Conservation (phyloP, 1,284 basidiomycete genomes). For the Athelia psychrophila region DNA sequence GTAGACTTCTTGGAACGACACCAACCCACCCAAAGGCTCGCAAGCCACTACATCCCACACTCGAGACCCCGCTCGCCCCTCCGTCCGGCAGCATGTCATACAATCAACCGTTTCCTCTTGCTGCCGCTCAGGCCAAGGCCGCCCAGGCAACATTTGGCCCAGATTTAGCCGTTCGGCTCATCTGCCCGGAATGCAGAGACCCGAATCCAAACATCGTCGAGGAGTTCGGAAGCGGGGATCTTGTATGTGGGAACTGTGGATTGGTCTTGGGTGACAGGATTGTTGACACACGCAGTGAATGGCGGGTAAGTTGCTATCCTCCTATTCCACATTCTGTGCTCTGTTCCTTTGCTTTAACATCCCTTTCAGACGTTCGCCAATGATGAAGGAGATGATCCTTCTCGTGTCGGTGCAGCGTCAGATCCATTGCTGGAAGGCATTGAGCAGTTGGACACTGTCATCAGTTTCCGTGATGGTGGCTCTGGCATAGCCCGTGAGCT, state of each 20-base stretch:
- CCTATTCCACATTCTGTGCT: constrained; percentile 21
- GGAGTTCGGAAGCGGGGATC: constrained; percentile 96
- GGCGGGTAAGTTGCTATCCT: constrained; percentile 66
- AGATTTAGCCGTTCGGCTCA: constrained; percentile 86
- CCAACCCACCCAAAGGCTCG: neutral
- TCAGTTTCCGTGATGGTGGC: constrained; percentile 93
- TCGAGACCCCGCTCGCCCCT: neutral
- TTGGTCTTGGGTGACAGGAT: constrained; percentile 94
- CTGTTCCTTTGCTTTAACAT: constrained; percentile 15
- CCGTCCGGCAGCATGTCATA: neutral
- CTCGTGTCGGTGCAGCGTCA: constrained; percentile 96
- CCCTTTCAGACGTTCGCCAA: constrained; percentile 90
- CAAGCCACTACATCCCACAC: neutral
- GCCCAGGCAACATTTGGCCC: constrained; percentile 63
- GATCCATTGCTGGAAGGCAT: constrained; percentile 94
- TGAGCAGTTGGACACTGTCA: constrained; percentile 92
- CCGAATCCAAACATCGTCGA: constrained; percentile 94
- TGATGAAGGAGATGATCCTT: constrained; percentile 98
- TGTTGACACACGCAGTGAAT: constrained; percentile 98
- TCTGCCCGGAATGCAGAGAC: constrained; percentile 93
- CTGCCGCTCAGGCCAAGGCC: constrained; percentile 46
- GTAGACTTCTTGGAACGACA: too few relatives aligned
- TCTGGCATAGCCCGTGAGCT: constrained; percentile 91
- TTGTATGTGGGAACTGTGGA: constrained; percentile 97
- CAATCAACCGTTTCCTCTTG: constrained; percentile 71